phyloP scores from a whole-genome alignment of 108 stramenopile genomes.

The Skeletonema grethae region DNA sequence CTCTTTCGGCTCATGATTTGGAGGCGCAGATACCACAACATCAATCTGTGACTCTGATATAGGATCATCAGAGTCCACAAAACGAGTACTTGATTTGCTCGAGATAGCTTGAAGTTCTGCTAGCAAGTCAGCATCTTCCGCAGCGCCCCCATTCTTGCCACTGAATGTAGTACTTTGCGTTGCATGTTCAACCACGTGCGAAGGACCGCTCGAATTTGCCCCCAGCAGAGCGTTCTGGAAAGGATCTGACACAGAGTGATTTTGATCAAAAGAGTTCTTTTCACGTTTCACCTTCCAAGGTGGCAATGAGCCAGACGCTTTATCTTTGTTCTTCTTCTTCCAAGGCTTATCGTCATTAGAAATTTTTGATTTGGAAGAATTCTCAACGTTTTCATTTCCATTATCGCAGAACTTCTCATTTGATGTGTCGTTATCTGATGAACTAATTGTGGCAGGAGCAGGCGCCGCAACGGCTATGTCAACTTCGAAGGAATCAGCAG shows the following conservation, averaged over 20 bases:
- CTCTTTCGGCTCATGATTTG: neutral
- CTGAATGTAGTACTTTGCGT: slow-evolving; percentile 57
- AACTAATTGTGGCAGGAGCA: too few relatives aligned
- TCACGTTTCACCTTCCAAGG: neutral
- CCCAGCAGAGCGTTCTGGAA: slow-evolving; percentile 13
- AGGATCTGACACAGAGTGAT: neutral
- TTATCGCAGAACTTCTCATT: neutral
- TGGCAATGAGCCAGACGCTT: neutral
- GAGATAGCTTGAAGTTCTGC: slow-evolving; percentile 62
- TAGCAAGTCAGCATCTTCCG: slow-evolving; percentile 62
- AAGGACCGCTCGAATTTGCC: slow-evolving; percentile 6
- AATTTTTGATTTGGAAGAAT: neutral
- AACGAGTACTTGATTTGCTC: slow-evolving; percentile 42
- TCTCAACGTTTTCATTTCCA: slow-evolving; percentile 6
- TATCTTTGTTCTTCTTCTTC: slow-evolving; percentile 4
- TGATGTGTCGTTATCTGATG: neutral
- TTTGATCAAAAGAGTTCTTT: slow-evolving; percentile 1
- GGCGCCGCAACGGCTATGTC: too few relatives aligned
- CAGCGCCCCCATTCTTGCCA: slow-evolving; percentile 75
- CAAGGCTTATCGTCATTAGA: neutral
- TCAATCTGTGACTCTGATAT: neutral
- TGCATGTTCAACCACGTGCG: slow-evolving; percentile 17
- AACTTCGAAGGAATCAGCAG: too few relatives aligned
- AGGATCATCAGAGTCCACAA: slow-evolving; percentile 21
- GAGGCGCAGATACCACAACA: neutral